Evolutionary conservation across 495 filamentous ascomycete genomes (phyloP), one percentile per base, ranked within the genome.

Genomic region (Talaromyces proteolyticus): DNA sequence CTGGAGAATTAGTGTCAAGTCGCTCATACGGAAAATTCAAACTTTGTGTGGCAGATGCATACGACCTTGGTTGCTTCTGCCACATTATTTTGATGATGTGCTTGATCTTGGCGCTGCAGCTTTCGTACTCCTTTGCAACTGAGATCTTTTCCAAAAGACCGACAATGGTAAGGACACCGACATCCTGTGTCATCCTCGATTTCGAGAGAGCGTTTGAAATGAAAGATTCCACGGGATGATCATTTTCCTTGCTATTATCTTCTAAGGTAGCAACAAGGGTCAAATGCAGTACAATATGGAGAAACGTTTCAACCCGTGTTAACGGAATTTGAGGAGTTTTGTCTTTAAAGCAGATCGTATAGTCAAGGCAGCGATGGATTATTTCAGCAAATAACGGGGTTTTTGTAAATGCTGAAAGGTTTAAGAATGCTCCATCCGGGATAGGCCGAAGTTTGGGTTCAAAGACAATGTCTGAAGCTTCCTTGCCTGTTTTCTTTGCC

Each of bases 201-300:
- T 80, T 81, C 10, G 74, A 79, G 26, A 95, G 72, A 1, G 88
- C 84, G 50, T 81, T 73, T 17, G 72, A 74, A 26, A 88, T 78
- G 54, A 95, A 93, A 1, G 89, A 92, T 12, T 58, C 57, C 11
- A 61, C 51, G 12, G 64, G 59, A 24, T 68, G 67, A 17, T 75
- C 70, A 47, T 76, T 72, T 42, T 89, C 86, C 36, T 72, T 67
- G 7, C 73, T 74, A 23, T 78, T 67, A 57, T 96, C 93, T 68
- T 97, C 94, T 11, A 85, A 65, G 24, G 91, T 81, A 26, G 91
- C 90, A 34, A 93, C 77, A 26, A 96, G 78, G 6, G 86, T 75
- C 23, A 99, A 75, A 65, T 97, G 93, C 34, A 99, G 66, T 11
- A 95, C 81, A 25, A 96, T 85, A 58, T 96, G 91, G 26, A 97